A percentile compares a stretch with the other conserved stretches of the same genome.
Evolutionary conservation across 2,329 filamentous ascomycete species (phyloP).

Genomic region (Nannizziopsis arthrosporioides): DNA sequence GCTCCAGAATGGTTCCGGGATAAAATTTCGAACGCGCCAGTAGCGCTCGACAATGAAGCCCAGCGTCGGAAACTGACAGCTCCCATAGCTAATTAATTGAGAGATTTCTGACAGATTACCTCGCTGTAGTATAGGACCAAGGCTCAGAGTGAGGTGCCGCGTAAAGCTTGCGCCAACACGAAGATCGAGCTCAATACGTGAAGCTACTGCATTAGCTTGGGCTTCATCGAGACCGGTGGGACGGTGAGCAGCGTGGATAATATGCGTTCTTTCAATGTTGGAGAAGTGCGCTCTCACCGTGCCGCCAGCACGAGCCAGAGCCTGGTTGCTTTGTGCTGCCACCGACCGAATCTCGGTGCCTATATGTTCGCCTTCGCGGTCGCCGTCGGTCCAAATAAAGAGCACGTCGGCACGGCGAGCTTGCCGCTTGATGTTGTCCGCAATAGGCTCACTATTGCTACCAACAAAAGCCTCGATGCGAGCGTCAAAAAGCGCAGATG

Average conservation of each 20-base stretch:
- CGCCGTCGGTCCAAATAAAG: constrained; percentile 98
- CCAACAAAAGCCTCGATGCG: constrained; percentile 58
- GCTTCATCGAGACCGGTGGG: constrained; percentile 7
- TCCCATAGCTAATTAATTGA: constrained; percentile 42
- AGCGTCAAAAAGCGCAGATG: constrained; percentile 68
- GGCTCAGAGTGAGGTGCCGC: constrained; percentile 23
- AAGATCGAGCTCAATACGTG: constrained; percentile 9
- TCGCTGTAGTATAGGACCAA: constrained; percentile 69
- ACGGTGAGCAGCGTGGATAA: constrained; percentile 15
- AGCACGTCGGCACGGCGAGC: constrained; percentile 61
- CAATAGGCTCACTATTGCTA: constrained; percentile 52
- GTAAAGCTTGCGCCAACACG: constrained; percentile 9
- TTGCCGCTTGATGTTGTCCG: constrained; percentile 71
- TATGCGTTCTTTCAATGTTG: constrained; percentile 83
- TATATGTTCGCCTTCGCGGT: constrained; percentile 94
- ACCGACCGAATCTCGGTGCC: constrained; percentile 79
- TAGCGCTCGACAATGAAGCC: constrained; percentile 97
- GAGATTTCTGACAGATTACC: constrained; percentile 13
- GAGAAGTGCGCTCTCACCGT: constrained; percentile 66
- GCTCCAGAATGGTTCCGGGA: constrained; percentile 83
- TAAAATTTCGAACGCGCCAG: constrained; percentile 84
- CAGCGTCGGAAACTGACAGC: constrained; percentile 91
- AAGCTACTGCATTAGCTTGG: constrained; percentile 7
- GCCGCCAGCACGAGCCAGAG: constrained; percentile 57
- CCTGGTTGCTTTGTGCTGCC: constrained; percentile 58